Conservation (phyloP, 805 yeast genomes). For the Cyberlindnera americana region DNA sequence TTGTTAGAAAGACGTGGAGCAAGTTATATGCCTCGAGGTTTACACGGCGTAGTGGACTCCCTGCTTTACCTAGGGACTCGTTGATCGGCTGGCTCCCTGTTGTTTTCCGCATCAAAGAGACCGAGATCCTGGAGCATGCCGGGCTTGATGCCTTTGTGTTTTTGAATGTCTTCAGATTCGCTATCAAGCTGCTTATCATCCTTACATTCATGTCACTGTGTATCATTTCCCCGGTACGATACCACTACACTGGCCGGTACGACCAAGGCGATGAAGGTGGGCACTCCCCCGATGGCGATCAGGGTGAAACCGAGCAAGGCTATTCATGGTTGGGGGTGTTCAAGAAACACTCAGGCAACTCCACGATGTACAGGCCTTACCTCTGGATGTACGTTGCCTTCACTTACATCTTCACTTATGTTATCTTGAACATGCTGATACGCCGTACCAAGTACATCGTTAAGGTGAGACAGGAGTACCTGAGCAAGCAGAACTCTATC, state of each 20-base stretch:
- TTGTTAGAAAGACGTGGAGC: constrained; percentile 71
- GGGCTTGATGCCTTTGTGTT: constrained; percentile 95
- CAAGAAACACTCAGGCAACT: constrained; percentile 11
- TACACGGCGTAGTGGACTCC: constrained; percentile 47
- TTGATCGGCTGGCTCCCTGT: constrained; percentile 81
- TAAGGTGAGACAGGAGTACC: constrained; percentile 68
- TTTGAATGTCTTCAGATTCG: constrained; percentile 84
- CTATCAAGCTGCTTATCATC: constrained; percentile 61
- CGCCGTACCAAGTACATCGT: constrained; percentile 73
- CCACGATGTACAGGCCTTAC: constrained; percentile 50
- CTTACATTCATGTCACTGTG: constrained; percentile 69
- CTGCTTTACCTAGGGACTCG: constrained; percentile 51
- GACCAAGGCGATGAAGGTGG: constrained; percentile 47
- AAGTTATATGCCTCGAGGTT: constrained; percentile 79
- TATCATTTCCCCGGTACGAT: constrained; percentile 81
- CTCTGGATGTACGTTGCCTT: constrained; percentile 85
- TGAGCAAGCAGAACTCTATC: constrained; percentile 83
- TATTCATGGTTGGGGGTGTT: constrained; percentile 33
- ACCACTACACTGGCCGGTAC: constrained; percentile 75
- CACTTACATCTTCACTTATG: constrained; percentile 78
- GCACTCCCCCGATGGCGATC: background rate
- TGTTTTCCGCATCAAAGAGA: constrained; percentile 61
- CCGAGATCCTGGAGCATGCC: constrained; percentile 79
- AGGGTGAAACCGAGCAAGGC: constrained; percentile 6
- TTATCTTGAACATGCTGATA: constrained; percentile 57